These are phyloP conservation scores for Paracoccidioides lutzii DNA, from an alignment of 2,329 filamentous ascomycete species.

Conservation along the genomic window DNA sequence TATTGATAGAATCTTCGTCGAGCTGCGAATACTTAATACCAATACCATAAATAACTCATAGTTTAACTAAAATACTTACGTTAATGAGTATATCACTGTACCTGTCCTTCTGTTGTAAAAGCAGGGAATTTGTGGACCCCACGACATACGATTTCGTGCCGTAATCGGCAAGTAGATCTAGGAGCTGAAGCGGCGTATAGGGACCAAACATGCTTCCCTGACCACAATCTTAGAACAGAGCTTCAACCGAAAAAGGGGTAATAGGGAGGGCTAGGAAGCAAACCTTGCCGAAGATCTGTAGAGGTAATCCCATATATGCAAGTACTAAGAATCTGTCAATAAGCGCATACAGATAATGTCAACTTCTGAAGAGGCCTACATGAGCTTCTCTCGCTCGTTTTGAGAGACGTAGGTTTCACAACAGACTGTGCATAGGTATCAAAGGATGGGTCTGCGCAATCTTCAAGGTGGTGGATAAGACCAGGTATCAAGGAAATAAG, in stretches of 20 bases:
- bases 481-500: conserved; percentile 90
- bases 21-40: conserved; percentile 34
- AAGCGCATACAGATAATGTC: background rate
- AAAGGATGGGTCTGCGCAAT: conserved; percentile 88
- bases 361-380: conserved; percentile 28
- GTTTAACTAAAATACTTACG: conserved; percentile 21
- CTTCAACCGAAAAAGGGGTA: conserved; percentile 25
- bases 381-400: conserved; percentile 82
- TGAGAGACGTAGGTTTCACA: conserved; percentile 67
- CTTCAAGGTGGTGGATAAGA: conserved; percentile 78
- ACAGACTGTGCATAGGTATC: conserved; percentile 67
- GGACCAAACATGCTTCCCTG: conserved; percentile 89
- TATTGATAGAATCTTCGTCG: conserved; percentile 74
- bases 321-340: conserved; percentile 44
- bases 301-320: conserved; percentile 83
- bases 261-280: background rate
- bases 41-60: background rate
- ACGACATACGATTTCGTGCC: conserved; percentile 96
- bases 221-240: conserved; percentile 39
- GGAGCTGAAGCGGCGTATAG: conserved; percentile 89
- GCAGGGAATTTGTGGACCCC: conserved; percentile 86
- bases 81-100: conserved; percentile 97
- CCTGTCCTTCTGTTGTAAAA: conserved; percentile 85
- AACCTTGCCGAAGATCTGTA: conserved; percentile 90
- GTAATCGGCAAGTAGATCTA: conserved; percentile 84